These are phyloP conservation scores for Globisporangium echinulatum DNA, from an alignment of 352 stramenopile species.

Conservation along the genomic window DNA sequence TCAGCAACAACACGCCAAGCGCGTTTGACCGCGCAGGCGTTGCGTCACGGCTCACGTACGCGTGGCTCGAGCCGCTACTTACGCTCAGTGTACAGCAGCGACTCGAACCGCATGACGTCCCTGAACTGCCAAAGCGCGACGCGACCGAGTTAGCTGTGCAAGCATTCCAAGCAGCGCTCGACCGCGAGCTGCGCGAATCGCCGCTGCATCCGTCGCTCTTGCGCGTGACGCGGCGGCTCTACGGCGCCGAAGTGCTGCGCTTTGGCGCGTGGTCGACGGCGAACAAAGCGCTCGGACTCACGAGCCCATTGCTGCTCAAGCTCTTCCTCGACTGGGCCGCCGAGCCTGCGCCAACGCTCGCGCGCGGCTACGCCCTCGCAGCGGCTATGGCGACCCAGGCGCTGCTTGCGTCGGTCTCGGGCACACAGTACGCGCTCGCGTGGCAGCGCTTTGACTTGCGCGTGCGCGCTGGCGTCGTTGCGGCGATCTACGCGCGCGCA, in stretches of 20 bases:
- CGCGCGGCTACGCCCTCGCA: constrained; percentile 52
- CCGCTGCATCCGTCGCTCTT: constrained; percentile 34
- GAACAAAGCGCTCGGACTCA: constrained; percentile 69
- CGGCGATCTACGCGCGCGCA: constrained; percentile 62
- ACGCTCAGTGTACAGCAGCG: constrained; percentile 33
- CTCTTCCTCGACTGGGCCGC: constrained; percentile 73
- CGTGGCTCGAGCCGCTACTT: constrained; percentile 68
- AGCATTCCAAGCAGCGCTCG: constrained; percentile 37
- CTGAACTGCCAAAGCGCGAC: constrained; percentile 41
- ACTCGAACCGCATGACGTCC: constrained; percentile 58
- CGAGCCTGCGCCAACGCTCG: constrained; percentile 25
- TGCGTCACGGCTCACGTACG: constrained; percentile 57
- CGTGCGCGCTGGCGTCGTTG: constrained; percentile 57
- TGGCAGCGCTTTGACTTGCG: constrained; percentile 77
- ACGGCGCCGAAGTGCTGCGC: constrained; percentile 41
- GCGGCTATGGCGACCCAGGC: constrained; percentile 44
- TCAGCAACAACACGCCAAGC: constrained; percentile 6
- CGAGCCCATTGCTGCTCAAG: constrained; percentile 72
- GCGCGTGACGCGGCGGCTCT: constrained; percentile 40
- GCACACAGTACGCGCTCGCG: constrained; percentile 72
- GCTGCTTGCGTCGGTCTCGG: constrained; percentile 48
- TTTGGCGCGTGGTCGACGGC: constrained; percentile 64
- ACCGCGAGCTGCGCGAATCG: constrained; percentile 21
- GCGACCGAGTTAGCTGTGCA: constrained; percentile 33
- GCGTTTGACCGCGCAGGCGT: constrained; percentile 48